Evolutionary conservation across 805 yeast species (phyloP), one percentile per base, ranked within the genome.

Genomic region (Kurtzmaniella cleridarum): DNA sequence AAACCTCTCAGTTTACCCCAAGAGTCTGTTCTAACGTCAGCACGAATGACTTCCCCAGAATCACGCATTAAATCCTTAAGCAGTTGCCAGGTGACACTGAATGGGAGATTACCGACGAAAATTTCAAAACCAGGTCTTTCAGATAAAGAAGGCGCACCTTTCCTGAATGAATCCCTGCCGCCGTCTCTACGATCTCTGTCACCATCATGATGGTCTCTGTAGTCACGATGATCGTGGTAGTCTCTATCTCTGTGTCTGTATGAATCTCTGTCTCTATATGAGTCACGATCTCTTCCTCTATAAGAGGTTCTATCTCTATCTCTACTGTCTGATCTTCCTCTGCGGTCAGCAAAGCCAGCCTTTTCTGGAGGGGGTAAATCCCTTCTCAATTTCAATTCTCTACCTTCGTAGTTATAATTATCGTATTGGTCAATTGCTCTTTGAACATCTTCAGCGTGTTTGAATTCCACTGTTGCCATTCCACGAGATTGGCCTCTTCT

Each of bases 391-490:
- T 84, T 88, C 32, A 89, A 83, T 51, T 78, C 81, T 60, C 97
- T 80, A 11, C 88, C 95, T 54, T 69, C 62, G 46, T 80, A 75
- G 27, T 66, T 69, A 24, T 79, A 69, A 53, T 85, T 81, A 61
- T 85, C 84, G 51, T 72, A 82, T 49, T 76, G 70, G 39, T 69
- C 63, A 51, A 89, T 86, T 10, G 96, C 96, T 17, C 66, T 71
- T 34, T 69, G 72, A 5, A 87, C 96, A 40, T 79, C 83, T 13
- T 74, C 80, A 43, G 71, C 70, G 41, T 68, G 67, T 10, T 78
- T 67, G 53, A 82, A 90, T 60, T 89, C 96, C 31, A 89, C 96
- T 17, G 95, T 86, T 30, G 90, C 91, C 91, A 83, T 84, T 45
- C 95, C 95, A 63, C 91, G 73, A 54, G 88, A 82, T 53, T 83